A percentile compares a stretch with the other conserved stretches of the same genome.
phyloP scores from a whole-genome alignment of 352 stramenopile species.

The Paralagenidium karlingii region DNA sequence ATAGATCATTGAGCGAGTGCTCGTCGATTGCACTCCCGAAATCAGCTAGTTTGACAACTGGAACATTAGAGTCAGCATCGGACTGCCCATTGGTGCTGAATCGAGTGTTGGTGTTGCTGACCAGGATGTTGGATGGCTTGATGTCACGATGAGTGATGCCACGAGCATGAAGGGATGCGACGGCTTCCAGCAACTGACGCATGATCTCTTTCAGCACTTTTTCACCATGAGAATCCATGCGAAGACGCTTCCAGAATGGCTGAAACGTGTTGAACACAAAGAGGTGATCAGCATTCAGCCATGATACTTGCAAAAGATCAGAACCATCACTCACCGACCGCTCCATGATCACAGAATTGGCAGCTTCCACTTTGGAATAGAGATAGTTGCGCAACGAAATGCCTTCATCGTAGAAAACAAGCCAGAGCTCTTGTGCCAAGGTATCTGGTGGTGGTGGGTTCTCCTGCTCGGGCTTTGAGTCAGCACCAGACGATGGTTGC shows the following conservation, averaged over 20 bases:
- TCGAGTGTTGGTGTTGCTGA: slow-evolving; percentile 6
- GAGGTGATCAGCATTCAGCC: neutral
- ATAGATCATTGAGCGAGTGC: slow-evolving; percentile 62
- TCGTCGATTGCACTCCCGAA: slow-evolving; percentile 82
- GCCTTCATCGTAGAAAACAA: slow-evolving; percentile 86
- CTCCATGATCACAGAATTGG: slow-evolving; percentile 41
- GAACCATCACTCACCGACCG: no score
- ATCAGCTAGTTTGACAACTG: slow-evolving; percentile 69
- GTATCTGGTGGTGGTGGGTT: slow-evolving; percentile 2
- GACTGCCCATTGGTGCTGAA: slow-evolving; percentile 8
- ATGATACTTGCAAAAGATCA: neutral
- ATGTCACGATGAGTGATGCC: slow-evolving; percentile 88
- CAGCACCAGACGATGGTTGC: no score
- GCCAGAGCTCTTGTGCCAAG: slow-evolving; percentile 65
- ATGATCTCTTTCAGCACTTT: slow-evolving; percentile 85
- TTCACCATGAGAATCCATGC: slow-evolving; percentile 32
- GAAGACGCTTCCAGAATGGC: slow-evolving; percentile 65
- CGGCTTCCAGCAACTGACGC: slow-evolving; percentile 86
- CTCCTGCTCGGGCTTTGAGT: slow-evolving; percentile 1
- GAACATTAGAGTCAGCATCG: slow-evolving; percentile 6
- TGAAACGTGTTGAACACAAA: neutral
- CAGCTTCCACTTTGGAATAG: slow-evolving; percentile 47
- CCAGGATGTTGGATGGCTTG: slow-evolving; percentile 72
- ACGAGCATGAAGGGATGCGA: slow-evolving; percentile 78
- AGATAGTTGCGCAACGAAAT: slow-evolving; percentile 79